phyloP scores from a whole-genome alignment of 495 filamentous ascomycete genomes.

The Penicillium lividum region DNA sequence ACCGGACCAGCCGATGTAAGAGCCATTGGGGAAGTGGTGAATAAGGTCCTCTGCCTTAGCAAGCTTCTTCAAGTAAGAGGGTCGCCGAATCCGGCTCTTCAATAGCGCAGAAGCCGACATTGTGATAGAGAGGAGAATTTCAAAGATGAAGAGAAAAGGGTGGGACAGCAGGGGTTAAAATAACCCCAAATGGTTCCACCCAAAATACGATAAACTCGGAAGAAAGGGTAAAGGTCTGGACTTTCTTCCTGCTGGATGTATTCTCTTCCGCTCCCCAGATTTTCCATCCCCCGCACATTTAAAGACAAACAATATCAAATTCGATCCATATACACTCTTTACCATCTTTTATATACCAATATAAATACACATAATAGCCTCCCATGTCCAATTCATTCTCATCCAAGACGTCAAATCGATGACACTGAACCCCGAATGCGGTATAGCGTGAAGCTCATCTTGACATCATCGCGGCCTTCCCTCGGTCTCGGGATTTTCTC shows the following conservation, averaged over 20 bases:
- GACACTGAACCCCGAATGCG: not conserved
- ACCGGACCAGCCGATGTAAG: conserved; percentile 86
- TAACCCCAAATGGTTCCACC: conserved; percentile 1
- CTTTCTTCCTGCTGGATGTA: not conserved
- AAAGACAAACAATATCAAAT: not conserved
- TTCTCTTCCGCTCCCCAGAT: conserved; percentile 10
- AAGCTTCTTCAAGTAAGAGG: conserved; percentile 78
- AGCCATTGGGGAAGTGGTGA: conserved; percentile 75
- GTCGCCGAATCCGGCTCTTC: conserved; percentile 71
- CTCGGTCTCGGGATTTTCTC: conserved; percentile 6
- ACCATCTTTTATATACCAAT: not conserved
- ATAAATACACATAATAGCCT: not conserved
- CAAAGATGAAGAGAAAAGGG: conserved; percentile 12
- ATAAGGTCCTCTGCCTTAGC: conserved; percentile 78
- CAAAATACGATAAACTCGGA: conserved; percentile 12
- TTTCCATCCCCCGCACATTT: not conserved
- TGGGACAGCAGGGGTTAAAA: conserved; percentile 14
- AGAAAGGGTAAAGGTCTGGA: conserved; percentile 20
- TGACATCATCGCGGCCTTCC: conserved; percentile 18
- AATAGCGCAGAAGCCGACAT: conserved; percentile 71
- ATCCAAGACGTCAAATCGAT: not conserved
- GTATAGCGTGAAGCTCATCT: not conserved
- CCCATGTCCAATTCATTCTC: not conserved
- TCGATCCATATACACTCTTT: not conserved
- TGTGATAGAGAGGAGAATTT: conserved; percentile 13